Conservation (phyloP, 805 yeast genomes). For the Blastobotrys attinorum region DNA sequence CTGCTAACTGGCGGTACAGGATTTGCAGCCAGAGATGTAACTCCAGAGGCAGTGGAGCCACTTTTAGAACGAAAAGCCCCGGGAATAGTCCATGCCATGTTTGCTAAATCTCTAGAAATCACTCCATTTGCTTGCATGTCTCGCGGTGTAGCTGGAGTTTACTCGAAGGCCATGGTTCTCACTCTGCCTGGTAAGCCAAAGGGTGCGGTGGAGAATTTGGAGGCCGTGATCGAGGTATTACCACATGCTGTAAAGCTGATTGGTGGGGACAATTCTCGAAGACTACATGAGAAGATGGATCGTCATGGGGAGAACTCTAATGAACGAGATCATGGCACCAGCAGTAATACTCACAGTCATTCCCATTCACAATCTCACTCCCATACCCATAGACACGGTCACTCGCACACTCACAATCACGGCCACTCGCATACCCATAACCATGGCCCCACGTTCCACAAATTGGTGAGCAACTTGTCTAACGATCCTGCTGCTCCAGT, state of each 20-base stretch:
- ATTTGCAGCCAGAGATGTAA: constrained; percentile 36
- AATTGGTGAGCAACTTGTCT: constrained; percentile 26
- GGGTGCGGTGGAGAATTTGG: constrained; percentile 39
- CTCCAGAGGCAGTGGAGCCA: constrained; percentile 44
- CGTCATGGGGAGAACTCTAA: constrained; percentile 13
- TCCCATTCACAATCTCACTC: too few species aligned
- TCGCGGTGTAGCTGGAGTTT: constrained; percentile 44
- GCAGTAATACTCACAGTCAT: too few species aligned
- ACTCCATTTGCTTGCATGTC: constrained; percentile 44
- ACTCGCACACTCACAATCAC: constrained; percentile 10
- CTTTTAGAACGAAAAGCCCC: constrained; percentile 39
- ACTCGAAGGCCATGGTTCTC: constrained; percentile 31
- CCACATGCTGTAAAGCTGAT: constrained; percentile 39
- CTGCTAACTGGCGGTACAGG: constrained; percentile 52
- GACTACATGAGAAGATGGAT: constrained; percentile 29
- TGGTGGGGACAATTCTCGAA: constrained; percentile 32
- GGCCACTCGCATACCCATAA: constrained; percentile 10
- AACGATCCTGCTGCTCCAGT: constrained; percentile 32
- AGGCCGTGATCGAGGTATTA: constrained; percentile 32
- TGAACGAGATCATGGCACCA: constrained; percentile 1
- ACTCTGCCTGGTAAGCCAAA: constrained; percentile 49
- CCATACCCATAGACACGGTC: constrained; percentile 10
- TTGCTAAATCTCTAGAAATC: constrained; percentile 33
- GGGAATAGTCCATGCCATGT: constrained; percentile 43
- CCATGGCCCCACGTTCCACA: constrained; percentile 33